Evolutionary conservation across 805 yeast genomes (phyloP).

Genomic region (Martiniozyma abietophila): DNA sequence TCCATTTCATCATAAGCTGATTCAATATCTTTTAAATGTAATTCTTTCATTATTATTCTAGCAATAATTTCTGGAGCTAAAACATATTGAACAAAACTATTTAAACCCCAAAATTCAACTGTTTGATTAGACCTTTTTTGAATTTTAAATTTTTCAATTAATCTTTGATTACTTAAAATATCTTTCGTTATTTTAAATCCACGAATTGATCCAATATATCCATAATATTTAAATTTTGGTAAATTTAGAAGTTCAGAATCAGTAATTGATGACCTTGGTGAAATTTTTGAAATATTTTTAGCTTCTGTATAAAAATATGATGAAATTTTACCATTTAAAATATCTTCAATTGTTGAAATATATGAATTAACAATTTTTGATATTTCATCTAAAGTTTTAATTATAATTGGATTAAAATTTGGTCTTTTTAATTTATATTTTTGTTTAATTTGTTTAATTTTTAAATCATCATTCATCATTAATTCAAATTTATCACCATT

Average conservation of each 20-base stretch:
- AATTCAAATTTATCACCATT: constrained; percentile 1
- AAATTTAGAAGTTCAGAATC: constrained; percentile 36
- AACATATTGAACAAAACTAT: constrained; percentile 47
- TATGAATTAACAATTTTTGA: background rate
- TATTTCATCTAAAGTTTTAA: constrained; percentile 9
- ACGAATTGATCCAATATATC: constrained; percentile 53
- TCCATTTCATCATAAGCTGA: constrained; percentile 39
- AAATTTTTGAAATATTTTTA: constrained; percentile 27
- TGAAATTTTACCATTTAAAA: constrained; percentile 30
- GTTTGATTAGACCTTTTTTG: constrained; percentile 31
- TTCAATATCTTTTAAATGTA: constrained; percentile 24
- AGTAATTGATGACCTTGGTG: constrained; percentile 36
- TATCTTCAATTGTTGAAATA: constrained; percentile 5
- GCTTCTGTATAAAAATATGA: constrained; percentile 48
- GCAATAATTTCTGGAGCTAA: constrained; percentile 55
- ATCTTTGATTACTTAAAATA: constrained; percentile 26
- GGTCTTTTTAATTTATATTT: constrained; percentile 13
- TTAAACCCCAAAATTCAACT: constrained; percentile 51
- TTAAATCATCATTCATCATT: constrained; percentile 5
- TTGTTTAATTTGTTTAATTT: constrained; percentile 8
- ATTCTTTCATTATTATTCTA: constrained; percentile 41
- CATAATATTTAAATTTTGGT: constrained; percentile 42
- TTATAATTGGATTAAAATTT: constrained; percentile 11
- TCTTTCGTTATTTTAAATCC: constrained; percentile 40
- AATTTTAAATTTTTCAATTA: constrained; percentile 23